Conservation (phyloP, 805 yeast species). For the Helenozyma baotianmanensis region DNA sequence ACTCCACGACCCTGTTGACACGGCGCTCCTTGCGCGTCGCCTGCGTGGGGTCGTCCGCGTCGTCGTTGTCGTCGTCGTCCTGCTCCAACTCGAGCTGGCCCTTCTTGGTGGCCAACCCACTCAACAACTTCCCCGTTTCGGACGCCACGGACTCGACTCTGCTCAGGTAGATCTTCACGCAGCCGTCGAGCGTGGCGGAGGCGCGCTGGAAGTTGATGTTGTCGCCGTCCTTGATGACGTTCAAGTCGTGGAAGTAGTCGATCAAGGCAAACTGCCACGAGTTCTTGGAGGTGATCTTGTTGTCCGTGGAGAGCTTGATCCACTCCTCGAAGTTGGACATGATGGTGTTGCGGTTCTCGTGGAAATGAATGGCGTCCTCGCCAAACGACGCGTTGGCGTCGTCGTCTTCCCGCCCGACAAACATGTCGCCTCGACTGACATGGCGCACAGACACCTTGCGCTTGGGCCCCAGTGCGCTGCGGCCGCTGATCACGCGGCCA, state of each 20-base stretch:
- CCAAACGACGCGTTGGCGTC: constrained; percentile 16
- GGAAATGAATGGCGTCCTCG: constrained; percentile 39
- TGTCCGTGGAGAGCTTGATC: constrained; percentile 45
- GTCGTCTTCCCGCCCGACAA: constrained; percentile 11
- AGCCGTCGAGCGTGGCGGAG: constrained; percentile 87
- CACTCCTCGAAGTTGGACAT: constrained; percentile 44
- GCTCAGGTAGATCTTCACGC: constrained; percentile 87
- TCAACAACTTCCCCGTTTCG: constrained; percentile 79
- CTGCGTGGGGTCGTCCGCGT: constrained; percentile 17
- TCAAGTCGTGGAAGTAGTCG: constrained; percentile 84
- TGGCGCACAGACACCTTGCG: too few relatives aligned
- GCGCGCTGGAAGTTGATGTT: constrained; percentile 85
- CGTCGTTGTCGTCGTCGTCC: constrained; percentile 22
- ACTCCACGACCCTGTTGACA: constrained; percentile 18
- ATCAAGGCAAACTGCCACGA: constrained; percentile 90
- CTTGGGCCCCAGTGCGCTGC: constrained; percentile 15
- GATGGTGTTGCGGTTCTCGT: constrained; percentile 39
- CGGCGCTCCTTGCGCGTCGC: constrained; percentile 12
- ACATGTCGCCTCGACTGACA: constrained; percentile 18
- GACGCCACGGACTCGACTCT: constrained; percentile 89
- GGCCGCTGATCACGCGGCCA: constrained; percentile 26
- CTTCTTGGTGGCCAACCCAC: constrained; percentile 54
- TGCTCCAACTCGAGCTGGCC: constrained; percentile 24
- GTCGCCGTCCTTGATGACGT: constrained; percentile 69
- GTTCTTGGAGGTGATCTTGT: constrained; percentile 75